Conservation (phyloP, 495 filamentous ascomycete species). For the Jackrogersella multiformis region DNA sequence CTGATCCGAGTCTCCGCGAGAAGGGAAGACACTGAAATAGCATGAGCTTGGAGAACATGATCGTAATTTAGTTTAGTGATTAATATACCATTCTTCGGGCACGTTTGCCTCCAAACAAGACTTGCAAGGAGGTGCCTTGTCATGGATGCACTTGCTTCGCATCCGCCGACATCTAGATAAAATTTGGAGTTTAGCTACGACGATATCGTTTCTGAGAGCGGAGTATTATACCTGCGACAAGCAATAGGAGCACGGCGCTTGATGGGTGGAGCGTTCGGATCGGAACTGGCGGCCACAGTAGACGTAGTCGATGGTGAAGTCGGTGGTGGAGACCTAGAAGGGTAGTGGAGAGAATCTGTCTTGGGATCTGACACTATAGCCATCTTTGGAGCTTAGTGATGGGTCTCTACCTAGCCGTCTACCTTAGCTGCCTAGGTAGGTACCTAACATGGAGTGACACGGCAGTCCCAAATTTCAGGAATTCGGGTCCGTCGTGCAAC, state of each 20-base stretch:
- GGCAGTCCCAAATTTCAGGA: conserved; percentile 35
- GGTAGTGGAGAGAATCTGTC: conserved; percentile 16
- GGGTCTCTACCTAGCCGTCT: conserved; percentile 11
- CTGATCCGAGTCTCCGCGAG: conserved; percentile 54
- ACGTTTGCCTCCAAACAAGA: conserved; percentile 56
- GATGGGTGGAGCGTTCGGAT: conserved; percentile 39
- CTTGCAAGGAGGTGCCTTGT: conserved; percentile 56
- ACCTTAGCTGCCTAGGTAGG: too few relatives aligned
- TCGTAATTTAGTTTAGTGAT: not conserved
- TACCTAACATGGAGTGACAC: conserved; percentile 34
- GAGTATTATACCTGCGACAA: conserved; percentile 55
- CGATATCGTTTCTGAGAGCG: not conserved
- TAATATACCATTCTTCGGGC: conserved; percentile 54
- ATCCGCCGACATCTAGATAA: conserved; percentile 58
- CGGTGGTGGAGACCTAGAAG: conserved; percentile 30
- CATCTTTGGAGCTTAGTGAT: conserved; percentile 31
- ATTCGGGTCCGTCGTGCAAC: conserved; percentile 27
- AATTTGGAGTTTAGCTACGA: not conserved
- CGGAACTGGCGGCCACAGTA: conserved; percentile 6
- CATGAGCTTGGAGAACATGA: conserved; percentile 12
- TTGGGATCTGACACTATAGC: conserved; percentile 20
- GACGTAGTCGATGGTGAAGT: conserved; percentile 23
- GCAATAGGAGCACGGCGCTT: conserved; percentile 59
- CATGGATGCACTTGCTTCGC: conserved; percentile 60
- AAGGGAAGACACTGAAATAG: conserved; percentile 51